Conservation (phyloP, 2,329 filamentous ascomycete species). For the Epichloe festucae region DNA sequence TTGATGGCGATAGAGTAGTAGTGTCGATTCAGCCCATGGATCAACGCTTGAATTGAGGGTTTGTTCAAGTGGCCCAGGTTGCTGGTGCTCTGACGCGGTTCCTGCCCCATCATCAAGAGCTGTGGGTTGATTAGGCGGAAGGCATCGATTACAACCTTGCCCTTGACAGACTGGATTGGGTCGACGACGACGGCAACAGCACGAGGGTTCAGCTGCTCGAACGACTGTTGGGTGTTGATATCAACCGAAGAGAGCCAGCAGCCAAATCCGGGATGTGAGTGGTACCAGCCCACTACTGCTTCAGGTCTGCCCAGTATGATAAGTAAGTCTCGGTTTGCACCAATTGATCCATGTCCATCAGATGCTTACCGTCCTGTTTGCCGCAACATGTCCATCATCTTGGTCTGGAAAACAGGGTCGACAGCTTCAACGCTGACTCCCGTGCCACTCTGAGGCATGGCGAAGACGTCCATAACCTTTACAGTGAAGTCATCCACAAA, state of each 20-base stretch:
- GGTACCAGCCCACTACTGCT: conserved; percentile 98
- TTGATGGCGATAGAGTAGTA: conserved; percentile 99
- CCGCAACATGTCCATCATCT: conserved; percentile 99
- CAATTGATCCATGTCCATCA: conserved; percentile 2
- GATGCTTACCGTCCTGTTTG: conserved; percentile 77
- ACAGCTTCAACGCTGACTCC: conserved; percentile 97
- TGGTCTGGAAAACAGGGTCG: conserved; percentile 96
- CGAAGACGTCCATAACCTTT: conserved; percentile 95
- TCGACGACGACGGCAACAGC: conserved; percentile 97
- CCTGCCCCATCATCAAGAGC: conserved; percentile 93
- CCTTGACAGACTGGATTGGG: conserved; percentile 97
- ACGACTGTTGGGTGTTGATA: conserved; percentile 99
- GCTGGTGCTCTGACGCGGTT: conserved; percentile 92
- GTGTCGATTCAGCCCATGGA: conserved; percentile 94
- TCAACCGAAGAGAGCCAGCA: conserved; percentile 99
- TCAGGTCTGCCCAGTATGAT: conserved; percentile 52
- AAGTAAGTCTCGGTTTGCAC: neutral
- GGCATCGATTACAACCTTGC: conserved; percentile 97
- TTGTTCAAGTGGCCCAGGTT: conserved; percentile 98
- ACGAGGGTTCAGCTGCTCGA: conserved; percentile 93
- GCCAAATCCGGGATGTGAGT: conserved; percentile 96
- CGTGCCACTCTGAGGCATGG: conserved; percentile 97
- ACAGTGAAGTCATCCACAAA: conserved; percentile 99
- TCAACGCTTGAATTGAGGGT: conserved; percentile 97
- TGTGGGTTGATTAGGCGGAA: conserved; percentile 98